phyloP scores from a whole-genome alignment of 2,329 filamentous ascomycete species.

The Chlorencoelia australis region DNA sequence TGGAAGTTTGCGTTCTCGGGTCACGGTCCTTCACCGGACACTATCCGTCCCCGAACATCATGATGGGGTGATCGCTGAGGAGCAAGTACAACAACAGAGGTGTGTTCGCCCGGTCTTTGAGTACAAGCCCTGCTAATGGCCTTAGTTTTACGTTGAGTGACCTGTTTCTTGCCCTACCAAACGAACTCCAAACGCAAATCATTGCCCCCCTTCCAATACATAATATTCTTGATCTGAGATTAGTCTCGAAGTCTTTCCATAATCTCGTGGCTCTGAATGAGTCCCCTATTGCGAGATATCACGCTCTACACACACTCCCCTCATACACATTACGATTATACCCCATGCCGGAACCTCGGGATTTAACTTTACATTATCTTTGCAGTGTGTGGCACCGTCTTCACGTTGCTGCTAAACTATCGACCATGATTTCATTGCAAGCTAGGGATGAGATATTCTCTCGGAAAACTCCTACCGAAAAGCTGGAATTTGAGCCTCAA shows the following conservation, averaged over 20 bases:
- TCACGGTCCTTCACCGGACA: conserved; percentile 21
- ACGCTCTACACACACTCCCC: conserved; percentile 49
- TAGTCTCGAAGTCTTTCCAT: conserved; percentile 50
- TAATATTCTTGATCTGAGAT: conserved; percentile 48
- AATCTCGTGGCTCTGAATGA: conserved; percentile 50
- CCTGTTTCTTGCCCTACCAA: conserved; percentile 48
- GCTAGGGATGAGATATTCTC: conserved; percentile 57
- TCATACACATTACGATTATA: conserved; percentile 51
- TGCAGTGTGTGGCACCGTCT: conserved; percentile 57
- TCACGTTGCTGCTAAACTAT: conserved; percentile 53
- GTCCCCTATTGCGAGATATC: conserved; percentile 49
- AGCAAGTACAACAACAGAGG: conserved; percentile 15
- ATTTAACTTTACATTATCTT: conserved; percentile 48
- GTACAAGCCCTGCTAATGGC: background rate
- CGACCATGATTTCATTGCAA: conserved; percentile 52
- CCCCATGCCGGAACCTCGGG: conserved; percentile 37
- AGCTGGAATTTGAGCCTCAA: conserved; percentile 48
- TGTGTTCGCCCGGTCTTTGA: conserved; percentile 8
- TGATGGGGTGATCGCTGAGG: conserved; percentile 19
- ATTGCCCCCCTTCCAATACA: conserved; percentile 49
- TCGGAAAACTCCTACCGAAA: conserved; percentile 43
- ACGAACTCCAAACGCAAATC: conserved; percentile 53
- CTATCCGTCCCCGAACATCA: conserved; percentile 22
- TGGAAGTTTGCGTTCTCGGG: conserved; percentile 25
- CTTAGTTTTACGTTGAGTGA: conserved; percentile 38